Evolutionary conservation across 2,329 filamentous ascomycete genomes (phyloP).

Genomic region (Tothia fuscella): DNA sequence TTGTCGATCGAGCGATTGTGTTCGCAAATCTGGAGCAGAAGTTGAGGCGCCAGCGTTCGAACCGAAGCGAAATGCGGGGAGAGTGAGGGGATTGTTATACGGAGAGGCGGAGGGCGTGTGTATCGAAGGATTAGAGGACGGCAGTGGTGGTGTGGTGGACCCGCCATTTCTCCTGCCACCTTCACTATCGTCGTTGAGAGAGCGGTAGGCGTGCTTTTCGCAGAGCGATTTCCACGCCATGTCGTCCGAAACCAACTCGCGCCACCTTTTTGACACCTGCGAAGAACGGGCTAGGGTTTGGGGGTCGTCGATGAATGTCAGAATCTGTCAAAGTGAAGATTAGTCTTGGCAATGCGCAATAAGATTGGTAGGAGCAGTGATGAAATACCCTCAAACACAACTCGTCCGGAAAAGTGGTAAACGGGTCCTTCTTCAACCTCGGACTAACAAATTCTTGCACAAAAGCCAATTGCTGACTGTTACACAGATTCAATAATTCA

Average conservation of each 20-base stretch:
- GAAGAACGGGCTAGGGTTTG: slow-evolving; percentile 86
- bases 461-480: slow-evolving; percentile 88
- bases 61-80: slow-evolving; percentile 11
- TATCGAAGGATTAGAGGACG: neutral
- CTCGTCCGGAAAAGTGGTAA: slow-evolving; percentile 83
- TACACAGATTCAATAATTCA: slow-evolving; percentile 85
- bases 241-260: slow-evolving; percentile 86
- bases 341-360: slow-evolving; percentile 11
- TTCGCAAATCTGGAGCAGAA: slow-evolving; percentile 37
- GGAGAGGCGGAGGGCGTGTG: slow-evolving; percentile 14
- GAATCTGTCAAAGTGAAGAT: slow-evolving; percentile 45
- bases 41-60: slow-evolving; percentile 27
- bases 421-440: slow-evolving; percentile 89
- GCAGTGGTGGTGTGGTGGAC: slow-evolving; percentile 15
- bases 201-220: slow-evolving; percentile 82
- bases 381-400: slow-evolving; percentile 72
- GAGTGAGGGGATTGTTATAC: slow-evolving; percentile 9
- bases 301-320: slow-evolving; percentile 95
- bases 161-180: too few relatives aligned
- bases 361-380: neutral
- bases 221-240: slow-evolving; percentile 98
- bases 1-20: slow-evolving; percentile 47
- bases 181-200: slow-evolving; percentile 40
- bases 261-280: slow-evolving; percentile 91
- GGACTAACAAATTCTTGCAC: slow-evolving; percentile 94